Evolutionary conservation across 75 land plant genomes (phyloP).

Genomic region (Cryptomeria japonica): DNA sequence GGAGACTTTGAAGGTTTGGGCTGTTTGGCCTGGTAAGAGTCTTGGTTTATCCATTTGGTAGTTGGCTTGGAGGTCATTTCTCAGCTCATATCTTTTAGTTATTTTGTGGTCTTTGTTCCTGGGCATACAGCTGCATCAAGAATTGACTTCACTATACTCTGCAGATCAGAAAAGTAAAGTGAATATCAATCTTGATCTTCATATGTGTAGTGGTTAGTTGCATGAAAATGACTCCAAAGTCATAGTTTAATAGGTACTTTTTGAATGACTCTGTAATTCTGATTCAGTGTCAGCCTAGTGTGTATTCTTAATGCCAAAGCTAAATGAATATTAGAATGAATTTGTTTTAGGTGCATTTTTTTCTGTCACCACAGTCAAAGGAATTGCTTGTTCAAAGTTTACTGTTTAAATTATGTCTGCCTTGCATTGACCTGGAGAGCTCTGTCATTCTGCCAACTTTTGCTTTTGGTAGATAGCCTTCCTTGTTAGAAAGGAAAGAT

Average conservation of each 20-base stretch:
- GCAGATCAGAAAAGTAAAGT: not conserved
- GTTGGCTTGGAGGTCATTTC: not conserved
- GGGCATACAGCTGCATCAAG: not conserved
- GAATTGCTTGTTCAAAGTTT: constrained; percentile 40
- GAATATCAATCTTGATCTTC: not conserved
- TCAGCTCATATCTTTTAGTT: not conserved
- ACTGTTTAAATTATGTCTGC: no score
- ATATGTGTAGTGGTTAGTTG: constrained; percentile 4
- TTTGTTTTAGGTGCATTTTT: constrained; percentile 71
- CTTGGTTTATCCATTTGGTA: not conserved
- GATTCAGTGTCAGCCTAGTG: not conserved
- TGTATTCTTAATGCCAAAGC: not conserved
- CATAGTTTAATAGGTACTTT: not conserved
- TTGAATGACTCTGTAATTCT: not conserved
- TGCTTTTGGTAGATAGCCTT: not conserved
- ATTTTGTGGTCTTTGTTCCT: not conserved
- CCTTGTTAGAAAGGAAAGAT: no score
- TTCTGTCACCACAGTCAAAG: constrained; percentile 72
- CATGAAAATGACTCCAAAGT: not conserved
- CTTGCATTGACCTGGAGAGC: no score
- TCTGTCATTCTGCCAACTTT: not conserved
- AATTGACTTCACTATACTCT: not conserved
- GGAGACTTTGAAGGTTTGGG: not conserved
- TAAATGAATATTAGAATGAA: not conserved
- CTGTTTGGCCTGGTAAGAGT: not conserved